phyloP scores from a whole-genome alignment of 108 stramenopile species.

The Cyclotella choctawhatcheeana region DNA sequence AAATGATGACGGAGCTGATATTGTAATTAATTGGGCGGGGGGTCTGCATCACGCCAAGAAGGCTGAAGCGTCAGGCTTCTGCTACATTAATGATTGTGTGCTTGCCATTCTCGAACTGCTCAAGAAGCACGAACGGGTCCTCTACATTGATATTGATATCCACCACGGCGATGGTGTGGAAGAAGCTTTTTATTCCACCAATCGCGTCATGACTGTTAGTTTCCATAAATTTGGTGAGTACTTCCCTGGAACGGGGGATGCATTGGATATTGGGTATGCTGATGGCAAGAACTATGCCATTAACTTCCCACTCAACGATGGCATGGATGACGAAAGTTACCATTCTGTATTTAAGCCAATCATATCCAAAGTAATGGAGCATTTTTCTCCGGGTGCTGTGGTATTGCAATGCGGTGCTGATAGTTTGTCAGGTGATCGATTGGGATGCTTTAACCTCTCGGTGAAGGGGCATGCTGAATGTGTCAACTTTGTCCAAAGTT shows the following conservation, averaged over 20 bases:
- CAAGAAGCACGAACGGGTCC: constrained; percentile 98
- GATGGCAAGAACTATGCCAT: constrained; percentile 97
- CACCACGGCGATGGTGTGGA: constrained; percentile 99
- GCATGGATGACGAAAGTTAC: constrained; percentile 93
- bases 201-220: constrained; percentile 97
- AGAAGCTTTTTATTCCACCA: constrained; percentile 98
- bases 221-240: constrained; percentile 99
- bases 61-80: constrained; percentile 98
- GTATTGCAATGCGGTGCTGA: constrained; percentile 99
- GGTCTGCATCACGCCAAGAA: constrained; percentile 99
- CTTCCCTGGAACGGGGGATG: constrained; percentile 95
- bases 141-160: constrained; percentile 99
- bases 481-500: constrained; percentile 91
- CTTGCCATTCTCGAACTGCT: constrained; percentile 98
- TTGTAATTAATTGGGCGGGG: constrained; percentile 99
- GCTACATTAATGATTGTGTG: constrained; percentile 99
- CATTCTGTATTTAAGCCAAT: constrained; percentile 92
- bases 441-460: constrained; percentile 98
- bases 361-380: constrained; percentile 96
- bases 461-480: constrained; percentile 96
- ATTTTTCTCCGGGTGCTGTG: constrained; percentile 95
- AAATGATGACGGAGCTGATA: constrained; percentile 90
- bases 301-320: constrained; percentile 97
- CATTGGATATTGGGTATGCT: constrained; percentile 84
- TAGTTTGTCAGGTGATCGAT: constrained; percentile 95